phyloP scores from a whole-genome alignment of 306 rosid species.

The Fagus crenata region DNA sequence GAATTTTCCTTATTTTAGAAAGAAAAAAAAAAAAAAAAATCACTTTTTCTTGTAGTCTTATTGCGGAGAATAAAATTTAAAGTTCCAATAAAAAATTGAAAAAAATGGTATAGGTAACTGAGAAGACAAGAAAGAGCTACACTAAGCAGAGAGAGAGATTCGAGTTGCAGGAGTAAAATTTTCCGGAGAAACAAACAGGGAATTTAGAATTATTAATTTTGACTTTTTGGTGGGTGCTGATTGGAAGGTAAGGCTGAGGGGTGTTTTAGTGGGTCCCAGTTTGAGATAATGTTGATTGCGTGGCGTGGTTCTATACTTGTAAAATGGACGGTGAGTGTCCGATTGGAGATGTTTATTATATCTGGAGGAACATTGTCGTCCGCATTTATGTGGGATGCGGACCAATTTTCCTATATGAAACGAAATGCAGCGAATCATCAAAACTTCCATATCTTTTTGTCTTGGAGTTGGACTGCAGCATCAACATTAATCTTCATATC shows the following conservation, averaged over 20 bases:
- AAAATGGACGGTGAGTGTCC: no score
- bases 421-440: no score
- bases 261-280: slow-evolving; percentile 19
- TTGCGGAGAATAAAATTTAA: background rate
- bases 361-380: no score
- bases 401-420: no score
- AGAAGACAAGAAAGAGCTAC: background rate
- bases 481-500: no score
- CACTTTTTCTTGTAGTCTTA: background rate
- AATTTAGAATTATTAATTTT: slow-evolving; percentile 1
- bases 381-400: no score
- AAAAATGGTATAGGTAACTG: background rate
- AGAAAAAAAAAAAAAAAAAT: no score
- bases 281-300: slow-evolving; percentile 1
- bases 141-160: background rate
- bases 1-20: no score
- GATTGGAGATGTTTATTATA: background rate
- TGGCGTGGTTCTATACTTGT: no score
- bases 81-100: background rate
- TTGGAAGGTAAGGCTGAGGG: background rate
- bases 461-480: no score
- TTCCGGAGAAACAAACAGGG: slow-evolving; percentile 23
- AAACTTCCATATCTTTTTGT: no score
- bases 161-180: background rate
- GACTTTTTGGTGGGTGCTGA: background rate